Conservation (phyloP, 805 yeast species). For the Candida alai region DNA sequence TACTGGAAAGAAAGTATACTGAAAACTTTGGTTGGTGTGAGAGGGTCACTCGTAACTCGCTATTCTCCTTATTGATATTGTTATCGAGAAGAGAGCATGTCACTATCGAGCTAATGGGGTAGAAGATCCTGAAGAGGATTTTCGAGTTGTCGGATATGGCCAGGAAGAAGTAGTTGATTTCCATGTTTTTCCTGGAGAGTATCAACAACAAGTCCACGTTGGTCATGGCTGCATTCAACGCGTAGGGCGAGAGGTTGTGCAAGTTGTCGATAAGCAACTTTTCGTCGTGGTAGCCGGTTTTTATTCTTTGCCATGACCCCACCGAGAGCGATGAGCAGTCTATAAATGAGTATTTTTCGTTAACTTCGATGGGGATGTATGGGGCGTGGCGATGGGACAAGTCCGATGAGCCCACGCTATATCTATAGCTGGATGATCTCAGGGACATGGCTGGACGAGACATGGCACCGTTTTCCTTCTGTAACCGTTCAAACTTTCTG, state of each 20-base stretch:
- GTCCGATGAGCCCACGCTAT: conserved; percentile 1
- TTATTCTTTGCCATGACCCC: conserved; percentile 78
- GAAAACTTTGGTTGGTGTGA: conserved; percentile 73
- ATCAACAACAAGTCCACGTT: conserved; percentile 70
- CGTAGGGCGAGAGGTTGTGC: conserved; percentile 62
- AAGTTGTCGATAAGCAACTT: conserved; percentile 41
- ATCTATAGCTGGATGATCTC: conserved; percentile 3
- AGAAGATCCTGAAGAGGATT: conserved; percentile 69
- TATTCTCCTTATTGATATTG: conserved; percentile 35
- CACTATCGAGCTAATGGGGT: conserved; percentile 57
- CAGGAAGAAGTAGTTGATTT: conserved; percentile 73
- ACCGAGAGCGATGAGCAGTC: conserved; percentile 68
- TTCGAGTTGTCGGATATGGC: conserved; percentile 66
- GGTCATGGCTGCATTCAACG: conserved; percentile 59
- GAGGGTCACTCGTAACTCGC: conserved; percentile 48
- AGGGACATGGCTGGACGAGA: conserved; percentile 4
- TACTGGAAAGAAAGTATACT: conserved; percentile 59
- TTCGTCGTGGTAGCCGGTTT: conserved; percentile 53
- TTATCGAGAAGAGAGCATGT: conserved; percentile 55
- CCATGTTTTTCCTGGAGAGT: conserved; percentile 64
- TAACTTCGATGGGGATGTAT: conserved; percentile 46
- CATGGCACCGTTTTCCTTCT: conserved; percentile 10
- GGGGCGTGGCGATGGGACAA: not conserved
- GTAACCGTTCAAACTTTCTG: conserved; percentile 58
- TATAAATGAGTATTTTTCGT: conserved; percentile 64